Percentiles rank a stretch among this genome's conserved stretches.
Conservation (phyloP, 768 basidiomycete genomes). For the Cystofilobasidium ferigula region DNA sequence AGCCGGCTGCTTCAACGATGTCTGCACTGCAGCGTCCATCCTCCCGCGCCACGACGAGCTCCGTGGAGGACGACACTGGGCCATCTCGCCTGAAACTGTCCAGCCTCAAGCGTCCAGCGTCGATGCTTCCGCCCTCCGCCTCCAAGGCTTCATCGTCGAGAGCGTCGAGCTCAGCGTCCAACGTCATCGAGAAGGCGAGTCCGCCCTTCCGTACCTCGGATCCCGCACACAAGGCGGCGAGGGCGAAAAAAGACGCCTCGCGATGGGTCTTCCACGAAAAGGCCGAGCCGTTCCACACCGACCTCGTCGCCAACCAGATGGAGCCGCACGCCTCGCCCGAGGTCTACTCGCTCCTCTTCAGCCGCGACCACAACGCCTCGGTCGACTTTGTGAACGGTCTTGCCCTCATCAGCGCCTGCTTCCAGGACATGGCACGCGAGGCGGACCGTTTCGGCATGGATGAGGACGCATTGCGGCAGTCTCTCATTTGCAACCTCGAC, state of each 20-base stretch:
- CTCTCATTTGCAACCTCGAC: constrained; percentile 78
- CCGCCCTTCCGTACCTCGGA: constrained; percentile 48
- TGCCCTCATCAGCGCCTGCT: constrained; percentile 62
- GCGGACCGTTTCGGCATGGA: constrained; percentile 47
- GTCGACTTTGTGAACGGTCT: constrained; percentile 82
- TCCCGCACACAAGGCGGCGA: constrained; percentile 51
- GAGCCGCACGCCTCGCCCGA: constrained; percentile 69
- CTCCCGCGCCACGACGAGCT: constrained; percentile 7
- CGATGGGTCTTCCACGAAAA: constrained; percentile 68
- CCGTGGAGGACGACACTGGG: constrained; percentile 4
- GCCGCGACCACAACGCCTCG: constrained; percentile 88
- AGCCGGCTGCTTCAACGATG: constrained; percentile 5
- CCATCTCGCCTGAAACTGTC: neutral
- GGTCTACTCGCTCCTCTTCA: constrained; percentile 67
- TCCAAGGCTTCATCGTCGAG: constrained; percentile 44
- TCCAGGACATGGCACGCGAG: constrained; percentile 48
- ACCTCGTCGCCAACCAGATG: constrained; percentile 87
- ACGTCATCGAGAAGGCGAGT: neutral
- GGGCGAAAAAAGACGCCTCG: constrained; percentile 58
- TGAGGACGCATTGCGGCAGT: constrained; percentile 47
- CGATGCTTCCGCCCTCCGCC: constrained; percentile 38
- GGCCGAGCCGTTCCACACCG: constrained; percentile 66
- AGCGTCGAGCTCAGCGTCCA: constrained; percentile 24
- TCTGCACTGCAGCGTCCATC: neutral
- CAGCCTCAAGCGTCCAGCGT: constrained; percentile 13